Percentiles rank a stretch among this genome's conserved stretches.
phyloP scores from a whole-genome alignment of 306 rosid genomes.

The Quillaja saponaria region DNA sequence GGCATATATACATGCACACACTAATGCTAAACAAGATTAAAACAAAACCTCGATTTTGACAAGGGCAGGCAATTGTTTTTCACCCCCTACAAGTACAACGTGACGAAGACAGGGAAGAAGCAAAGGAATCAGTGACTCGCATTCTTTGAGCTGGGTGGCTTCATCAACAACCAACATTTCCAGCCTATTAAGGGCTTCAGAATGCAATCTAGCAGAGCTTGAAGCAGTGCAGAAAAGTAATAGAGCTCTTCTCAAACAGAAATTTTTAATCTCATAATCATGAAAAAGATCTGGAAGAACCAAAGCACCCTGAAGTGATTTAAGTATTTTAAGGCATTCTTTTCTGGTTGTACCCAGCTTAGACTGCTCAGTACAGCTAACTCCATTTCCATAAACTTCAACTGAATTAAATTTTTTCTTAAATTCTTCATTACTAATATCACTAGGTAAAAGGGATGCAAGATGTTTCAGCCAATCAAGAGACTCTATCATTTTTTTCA shows the following conservation, averaged over 20 bases:
- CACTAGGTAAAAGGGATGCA: constrained; percentile 17
- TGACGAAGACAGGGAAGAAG: constrained; percentile 44
- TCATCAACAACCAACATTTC: constrained; percentile 50
- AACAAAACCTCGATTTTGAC: constrained; percentile 48
- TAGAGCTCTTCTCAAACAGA: constrained; percentile 38
- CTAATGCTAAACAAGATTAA: constrained; percentile 16
- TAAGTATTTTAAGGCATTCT: constrained; percentile 41
- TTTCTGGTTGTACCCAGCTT: constrained; percentile 30
- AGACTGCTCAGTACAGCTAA: constrained; percentile 29
- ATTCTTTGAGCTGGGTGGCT: constrained; percentile 54
- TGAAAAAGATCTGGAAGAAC: constrained; percentile 35
- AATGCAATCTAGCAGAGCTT: constrained; percentile 41
- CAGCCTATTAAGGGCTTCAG: constrained; percentile 26
- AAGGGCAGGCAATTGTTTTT: constrained; percentile 44
- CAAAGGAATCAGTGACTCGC: constrained; percentile 44
- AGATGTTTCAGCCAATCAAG: constrained; percentile 35
- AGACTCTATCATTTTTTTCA: constrained; percentile 36
- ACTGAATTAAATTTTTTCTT: constrained; percentile 23
- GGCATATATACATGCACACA: constrained; percentile 4
- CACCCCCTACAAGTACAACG: constrained; percentile 48
- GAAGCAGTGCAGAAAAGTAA: constrained; percentile 47
- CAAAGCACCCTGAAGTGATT: constrained; percentile 28
- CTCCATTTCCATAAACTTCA: constrained; percentile 17
- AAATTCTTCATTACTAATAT: constrained; percentile 31
- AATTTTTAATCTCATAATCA: constrained; percentile 31